Percentiles rank a stretch among this genome's conserved stretches.
These are phyloP conservation scores for Taiwanofungus camphoratus DNA, from an alignment of 1,284 basidiomycete species.

Conservation along the genomic window DNA sequence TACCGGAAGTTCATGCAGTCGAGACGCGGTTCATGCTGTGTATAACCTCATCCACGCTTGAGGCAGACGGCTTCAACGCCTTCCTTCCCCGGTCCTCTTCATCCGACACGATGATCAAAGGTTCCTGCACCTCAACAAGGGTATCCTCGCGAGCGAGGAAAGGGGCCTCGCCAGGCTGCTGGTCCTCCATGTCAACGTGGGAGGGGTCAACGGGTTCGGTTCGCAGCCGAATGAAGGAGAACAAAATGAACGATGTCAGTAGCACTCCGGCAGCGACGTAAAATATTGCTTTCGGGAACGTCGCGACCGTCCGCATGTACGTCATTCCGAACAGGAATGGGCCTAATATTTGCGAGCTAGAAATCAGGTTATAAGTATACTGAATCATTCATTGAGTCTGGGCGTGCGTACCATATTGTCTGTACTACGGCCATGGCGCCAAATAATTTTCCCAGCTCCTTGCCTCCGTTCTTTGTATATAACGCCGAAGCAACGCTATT, in stretches of 20 bases:
- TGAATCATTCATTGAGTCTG: neutral
- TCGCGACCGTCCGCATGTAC: conserved; percentile 55
- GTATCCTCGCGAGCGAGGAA: conserved; percentile 18
- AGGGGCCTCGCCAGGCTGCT: neutral
- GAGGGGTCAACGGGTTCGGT: conserved; percentile 6
- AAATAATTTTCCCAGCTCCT: conserved; percentile 60
- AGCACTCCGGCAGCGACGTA: conserved; percentile 36
- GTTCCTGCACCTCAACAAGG: conserved; percentile 13
- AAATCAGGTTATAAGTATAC: conserved; percentile 8
- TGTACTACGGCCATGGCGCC: conserved; percentile 69
- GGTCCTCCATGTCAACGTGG: conserved; percentile 8
- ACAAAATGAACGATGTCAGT: conserved; percentile 35
- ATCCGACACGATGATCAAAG: conserved; percentile 17
- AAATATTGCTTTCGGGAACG: conserved; percentile 54
- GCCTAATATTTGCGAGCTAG: conserved; percentile 48
- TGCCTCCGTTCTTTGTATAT: conserved; percentile 43
- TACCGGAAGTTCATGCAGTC: too few relatives aligned
- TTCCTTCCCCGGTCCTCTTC: conserved; percentile 13
- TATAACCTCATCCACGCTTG: too few relatives aligned
- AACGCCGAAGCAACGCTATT: conserved; percentile 65
- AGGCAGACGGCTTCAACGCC: neutral
- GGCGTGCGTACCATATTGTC: conserved; percentile 46
- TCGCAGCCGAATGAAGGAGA: conserved; percentile 43
- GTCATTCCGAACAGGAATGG: conserved; percentile 56
- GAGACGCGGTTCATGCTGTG: too few relatives aligned